Base-by-base conservation (phyloP, 2,329 filamentous ascomycete genomes). In the Sphaerulina vaccinii region DNA sequence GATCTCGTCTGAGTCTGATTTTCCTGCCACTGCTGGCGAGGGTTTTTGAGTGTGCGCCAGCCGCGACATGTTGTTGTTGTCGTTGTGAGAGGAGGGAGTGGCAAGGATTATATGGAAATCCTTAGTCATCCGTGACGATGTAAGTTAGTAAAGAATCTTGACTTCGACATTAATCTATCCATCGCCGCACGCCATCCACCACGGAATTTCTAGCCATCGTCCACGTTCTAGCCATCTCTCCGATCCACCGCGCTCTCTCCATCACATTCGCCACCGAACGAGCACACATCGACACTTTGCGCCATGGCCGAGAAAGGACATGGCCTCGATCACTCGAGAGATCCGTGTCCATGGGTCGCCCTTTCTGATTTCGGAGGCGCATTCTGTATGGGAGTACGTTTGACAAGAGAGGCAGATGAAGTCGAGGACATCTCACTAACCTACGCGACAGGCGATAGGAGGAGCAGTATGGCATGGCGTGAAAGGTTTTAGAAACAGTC, bases 321-420 rank as follows among this genome's bases (percentile, higher is more conserved):
- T 54, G 66, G 66, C 46, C 60, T 96, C 87, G 92, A 99, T 84
- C 93, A 97, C 80, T 87, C 88, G 59, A 83, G 93, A 77, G 93
- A 97, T 75, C 93, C 93, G 58, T 97, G 93, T 75, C 93, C 93
- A 51, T 97, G 87, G 86, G 91, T 97, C 68, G 88, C 93, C 61
- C 81, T 97, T 62, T 96, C 91, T 75, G 93, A 99, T 77, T 97
- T 97, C 71, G 93, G 93, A 58, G 93, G 93, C 75, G 93, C 92
- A 52, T 96, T 97, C 68, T 86, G 83, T 70, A 97, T 96, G 92
- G 92, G 92, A 65, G 90, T 93, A 87, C 61, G 88, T 58, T n/a
- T 35, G 5, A 5, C 44, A 19, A 13, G 32, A 16, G 35, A 2
- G 11, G 22, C 23, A 18, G 3, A 16, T 22, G 22, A 23, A 23